These are phyloP conservation scores for Aspergillus sp. DNA, from an alignment of 2,329 filamentous ascomycete genomes.

Conservation along the genomic window DNA sequence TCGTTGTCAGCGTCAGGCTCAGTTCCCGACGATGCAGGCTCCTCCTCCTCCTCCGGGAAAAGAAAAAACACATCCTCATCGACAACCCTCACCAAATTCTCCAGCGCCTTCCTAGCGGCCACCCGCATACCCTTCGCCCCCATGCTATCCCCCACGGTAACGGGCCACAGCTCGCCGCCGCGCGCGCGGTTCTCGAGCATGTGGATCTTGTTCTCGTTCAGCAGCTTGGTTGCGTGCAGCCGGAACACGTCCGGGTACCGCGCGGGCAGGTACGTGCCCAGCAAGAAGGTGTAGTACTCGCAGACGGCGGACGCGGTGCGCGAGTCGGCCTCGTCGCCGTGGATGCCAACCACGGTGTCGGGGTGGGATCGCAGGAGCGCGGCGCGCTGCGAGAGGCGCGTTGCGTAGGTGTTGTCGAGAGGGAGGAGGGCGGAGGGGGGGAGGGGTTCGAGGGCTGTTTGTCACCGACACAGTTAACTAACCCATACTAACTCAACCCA, in stretches of 20 bases:
- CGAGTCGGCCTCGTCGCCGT: conserved; percentile 28
- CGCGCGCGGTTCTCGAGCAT: conserved; percentile 38
- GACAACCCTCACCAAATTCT: conserved; percentile 42
- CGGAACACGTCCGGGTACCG: conserved; percentile 49
- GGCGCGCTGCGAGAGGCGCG: conserved; percentile 43
- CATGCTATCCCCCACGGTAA: no score
- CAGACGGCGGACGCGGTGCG: conserved; percentile 39
- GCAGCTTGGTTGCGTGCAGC: conserved; percentile 8
- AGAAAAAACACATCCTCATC: conserved; percentile 55
- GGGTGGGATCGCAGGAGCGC: conserved; percentile 38
- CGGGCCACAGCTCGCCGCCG: conserved; percentile 36
- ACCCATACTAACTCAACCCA: not conserved
- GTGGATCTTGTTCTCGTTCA: conserved; percentile 7
- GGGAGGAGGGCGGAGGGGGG: conserved; percentile 46
- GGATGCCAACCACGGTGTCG: conserved; percentile 31
- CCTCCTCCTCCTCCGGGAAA: conserved; percentile 29
- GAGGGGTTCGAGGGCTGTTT: conserved; percentile 44
- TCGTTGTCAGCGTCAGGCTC: conserved; percentile 1
- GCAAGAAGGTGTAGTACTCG: conserved; percentile 50
- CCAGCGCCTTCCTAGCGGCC: conserved; percentile 34
- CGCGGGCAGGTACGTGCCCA: conserved; percentile 45
- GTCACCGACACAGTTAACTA: not conserved
- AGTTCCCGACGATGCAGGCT: conserved; percentile 10
- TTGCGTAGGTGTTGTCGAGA: conserved; percentile 51
- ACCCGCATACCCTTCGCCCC: no score